A percentile compares a stretch with the other conserved stretches of the same genome.
Evolutionary conservation across 257 asterid genomes (phyloP).

Genomic region (Cinchona pubescens): DNA sequence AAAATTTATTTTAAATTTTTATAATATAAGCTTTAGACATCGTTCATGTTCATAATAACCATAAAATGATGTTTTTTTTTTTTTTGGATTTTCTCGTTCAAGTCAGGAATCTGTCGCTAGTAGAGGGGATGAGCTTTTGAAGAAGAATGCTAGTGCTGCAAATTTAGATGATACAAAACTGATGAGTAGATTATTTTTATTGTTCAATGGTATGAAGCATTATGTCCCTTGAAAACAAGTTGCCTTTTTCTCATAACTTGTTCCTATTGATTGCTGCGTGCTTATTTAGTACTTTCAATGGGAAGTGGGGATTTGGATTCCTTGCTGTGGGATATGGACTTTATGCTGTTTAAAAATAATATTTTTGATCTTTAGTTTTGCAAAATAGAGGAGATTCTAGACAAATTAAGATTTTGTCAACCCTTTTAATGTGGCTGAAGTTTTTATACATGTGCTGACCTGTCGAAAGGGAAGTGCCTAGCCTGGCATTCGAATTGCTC

Average conservation of each 20-base stretch:
- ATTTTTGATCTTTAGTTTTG: neutral
- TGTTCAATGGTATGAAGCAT: conserved; percentile 68
- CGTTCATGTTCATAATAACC: neutral
- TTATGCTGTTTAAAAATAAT: neutral
- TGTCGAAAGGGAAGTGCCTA: neutral
- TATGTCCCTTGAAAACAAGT: neutral
- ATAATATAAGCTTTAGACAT: neutral
- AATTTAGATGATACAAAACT: conserved; percentile 75
- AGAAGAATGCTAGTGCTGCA: conserved; percentile 77
- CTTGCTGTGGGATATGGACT: neutral
- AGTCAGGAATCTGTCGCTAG: conserved; percentile 81
- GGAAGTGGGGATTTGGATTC: neutral
- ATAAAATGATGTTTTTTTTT: conserved; percentile 3
- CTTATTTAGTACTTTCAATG: neutral
- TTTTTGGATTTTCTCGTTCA: conserved; percentile 26
- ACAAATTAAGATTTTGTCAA: neutral
- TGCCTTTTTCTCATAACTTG: neutral
- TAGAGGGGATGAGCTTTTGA: conserved; percentile 86
- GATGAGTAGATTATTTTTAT: conserved; percentile 59
- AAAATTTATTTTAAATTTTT: too few species aligned
- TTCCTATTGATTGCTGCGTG: neutral
- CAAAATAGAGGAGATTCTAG: neutral
- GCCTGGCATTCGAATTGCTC: neutral
- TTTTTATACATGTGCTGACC: neutral
- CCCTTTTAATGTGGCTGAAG: conserved; percentile 1